phyloP scores from a whole-genome alignment of 257 asterid genomes.

The Solanum piurae region DNA sequence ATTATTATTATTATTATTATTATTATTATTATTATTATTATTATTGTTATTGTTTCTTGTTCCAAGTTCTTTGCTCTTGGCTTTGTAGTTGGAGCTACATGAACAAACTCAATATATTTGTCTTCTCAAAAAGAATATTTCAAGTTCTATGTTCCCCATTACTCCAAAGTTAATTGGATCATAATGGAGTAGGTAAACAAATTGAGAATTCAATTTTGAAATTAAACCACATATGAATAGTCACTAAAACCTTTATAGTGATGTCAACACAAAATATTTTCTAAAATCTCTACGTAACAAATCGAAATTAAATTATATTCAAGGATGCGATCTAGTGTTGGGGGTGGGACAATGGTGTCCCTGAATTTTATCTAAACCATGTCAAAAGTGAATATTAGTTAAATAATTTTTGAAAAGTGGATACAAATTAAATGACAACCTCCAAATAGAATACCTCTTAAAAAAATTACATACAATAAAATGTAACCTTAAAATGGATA shows the following conservation, averaged over 20 bases:
- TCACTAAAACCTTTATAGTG: neutral
- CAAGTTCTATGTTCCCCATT: neutral
- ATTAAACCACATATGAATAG: neutral
- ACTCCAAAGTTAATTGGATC: neutral
- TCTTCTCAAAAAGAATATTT: neutral
- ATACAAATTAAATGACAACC: too few relatives aligned
- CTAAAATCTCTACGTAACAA: neutral
- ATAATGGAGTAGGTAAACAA: neutral
- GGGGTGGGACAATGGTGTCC: accelerated
- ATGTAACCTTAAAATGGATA: neutral
- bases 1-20: too few relatives aligned
- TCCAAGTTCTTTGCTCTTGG: neutral
- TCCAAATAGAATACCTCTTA: neutral
- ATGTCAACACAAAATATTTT: neutral
- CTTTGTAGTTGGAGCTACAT: neutral
- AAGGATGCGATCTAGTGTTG: neutral
- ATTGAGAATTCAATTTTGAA: neutral
- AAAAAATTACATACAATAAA: neutral
- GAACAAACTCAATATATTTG: neutral
- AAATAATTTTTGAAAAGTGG: neutral
- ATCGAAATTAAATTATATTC: too few relatives aligned
- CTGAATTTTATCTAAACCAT: neutral
- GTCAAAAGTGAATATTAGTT: neutral
- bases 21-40: too few relatives aligned
- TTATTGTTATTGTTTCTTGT: too few relatives aligned